These are phyloP conservation scores for Botrytis porri DNA, from an alignment of 2,329 filamentous ascomycete genomes.

Conservation along the genomic window DNA sequence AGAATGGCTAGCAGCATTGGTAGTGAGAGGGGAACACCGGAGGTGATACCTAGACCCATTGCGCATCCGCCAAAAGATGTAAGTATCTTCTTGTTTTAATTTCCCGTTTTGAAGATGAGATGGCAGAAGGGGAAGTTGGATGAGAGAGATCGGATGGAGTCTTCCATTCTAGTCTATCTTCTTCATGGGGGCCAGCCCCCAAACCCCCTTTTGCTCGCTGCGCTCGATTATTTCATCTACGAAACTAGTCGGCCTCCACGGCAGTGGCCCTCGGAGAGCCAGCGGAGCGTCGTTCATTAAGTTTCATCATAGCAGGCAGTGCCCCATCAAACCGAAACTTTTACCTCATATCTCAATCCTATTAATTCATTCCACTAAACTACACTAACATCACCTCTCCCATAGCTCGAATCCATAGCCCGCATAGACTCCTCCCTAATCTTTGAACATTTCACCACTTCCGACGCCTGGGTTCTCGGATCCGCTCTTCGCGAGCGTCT, in stretches of 20 bases:
- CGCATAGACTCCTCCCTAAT: conserved; percentile 35
- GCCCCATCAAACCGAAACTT: neutral
- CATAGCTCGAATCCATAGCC: conserved; percentile 37
- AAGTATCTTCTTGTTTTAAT: neutral
- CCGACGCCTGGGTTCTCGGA: conserved; percentile 64
- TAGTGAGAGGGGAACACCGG: conserved; percentile 14
- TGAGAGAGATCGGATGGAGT: neutral
- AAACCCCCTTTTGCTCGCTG: conserved; percentile 4
- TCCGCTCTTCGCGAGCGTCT: conserved; percentile 63
- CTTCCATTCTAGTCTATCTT: neutral
- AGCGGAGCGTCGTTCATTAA: conserved; percentile 6
- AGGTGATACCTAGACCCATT: conserved; percentile 14
- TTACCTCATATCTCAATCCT: neutral
- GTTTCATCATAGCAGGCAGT: neutral
- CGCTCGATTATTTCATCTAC: neutral
- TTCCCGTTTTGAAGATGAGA: neutral
- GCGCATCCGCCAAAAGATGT: conserved; percentile 18
- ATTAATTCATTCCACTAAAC: neutral
- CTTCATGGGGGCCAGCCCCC: neutral
- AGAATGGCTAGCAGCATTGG: neutral
- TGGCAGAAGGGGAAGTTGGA: neutral
- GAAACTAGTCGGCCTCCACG: neutral
- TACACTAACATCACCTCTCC: neutral
- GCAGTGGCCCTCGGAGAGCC: conserved; percentile 5
- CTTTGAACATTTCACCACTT: conserved; percentile 52